Evolutionary conservation across 2,329 filamentous ascomycete genomes (phyloP).

Genomic region (Simplicillium aogashimaense): DNA sequence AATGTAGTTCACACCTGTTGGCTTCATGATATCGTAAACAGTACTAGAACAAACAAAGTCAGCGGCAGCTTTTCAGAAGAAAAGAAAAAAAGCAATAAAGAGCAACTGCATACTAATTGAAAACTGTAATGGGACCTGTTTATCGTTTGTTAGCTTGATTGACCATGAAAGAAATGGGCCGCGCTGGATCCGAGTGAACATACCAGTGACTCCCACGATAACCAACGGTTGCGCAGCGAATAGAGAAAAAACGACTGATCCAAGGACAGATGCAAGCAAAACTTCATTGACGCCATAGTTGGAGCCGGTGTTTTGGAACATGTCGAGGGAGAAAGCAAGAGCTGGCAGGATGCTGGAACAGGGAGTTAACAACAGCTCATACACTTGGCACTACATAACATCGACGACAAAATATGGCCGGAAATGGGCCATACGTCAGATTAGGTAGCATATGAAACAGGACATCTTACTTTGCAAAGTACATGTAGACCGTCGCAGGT

Average conservation of each 20-base stretch:
- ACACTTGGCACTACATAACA: no score
- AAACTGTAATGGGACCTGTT: conserved; percentile 76
- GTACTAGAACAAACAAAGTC: conserved; percentile 36
- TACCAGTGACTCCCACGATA: conserved; percentile 79
- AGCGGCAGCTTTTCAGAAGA: not conserved
- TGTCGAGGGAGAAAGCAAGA: conserved; percentile 81
- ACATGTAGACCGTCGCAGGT: conserved; percentile 85
- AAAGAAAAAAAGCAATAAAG: conserved; percentile 1
- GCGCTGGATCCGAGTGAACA: no score
- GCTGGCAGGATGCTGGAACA: conserved; percentile 67
- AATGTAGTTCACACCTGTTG: conserved; percentile 70
- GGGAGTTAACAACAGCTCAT: conserved; percentile 3
- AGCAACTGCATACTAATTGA: conserved; percentile 58
- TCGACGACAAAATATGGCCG: no score
- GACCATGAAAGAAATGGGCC: no score
- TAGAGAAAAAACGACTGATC: conserved; percentile 69
- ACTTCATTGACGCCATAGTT: conserved; percentile 89
- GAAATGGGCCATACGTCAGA: no score
- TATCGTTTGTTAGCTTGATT: no score
- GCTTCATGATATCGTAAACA: conserved; percentile 77
- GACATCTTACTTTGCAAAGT: conserved; percentile 83
- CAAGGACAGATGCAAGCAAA: conserved; percentile 74
- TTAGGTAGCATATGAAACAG: no score
- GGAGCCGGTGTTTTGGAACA: conserved; percentile 80
- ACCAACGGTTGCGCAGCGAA: conserved; percentile 77